Conservation (phyloP, 345 rosid species). For the Salix koriyanagi region DNA sequence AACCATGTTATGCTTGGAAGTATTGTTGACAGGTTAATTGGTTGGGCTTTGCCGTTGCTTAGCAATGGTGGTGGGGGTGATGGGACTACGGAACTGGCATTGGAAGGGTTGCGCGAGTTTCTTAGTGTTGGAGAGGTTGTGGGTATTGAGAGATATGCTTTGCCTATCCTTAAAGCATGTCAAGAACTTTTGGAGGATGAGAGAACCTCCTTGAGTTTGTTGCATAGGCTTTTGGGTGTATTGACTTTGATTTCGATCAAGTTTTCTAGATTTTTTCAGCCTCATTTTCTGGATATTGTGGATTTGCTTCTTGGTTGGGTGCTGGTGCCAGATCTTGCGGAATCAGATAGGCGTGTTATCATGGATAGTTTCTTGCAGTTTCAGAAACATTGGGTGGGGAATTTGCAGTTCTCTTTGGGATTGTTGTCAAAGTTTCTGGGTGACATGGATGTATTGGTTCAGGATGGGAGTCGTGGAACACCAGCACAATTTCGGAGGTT, state of each 20-base stretch:
- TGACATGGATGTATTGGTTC: slow-evolving; percentile 84
- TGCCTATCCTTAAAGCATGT: slow-evolving; percentile 73
- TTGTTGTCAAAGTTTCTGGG: slow-evolving; percentile 70
- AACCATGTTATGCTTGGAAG: slow-evolving; percentile 70
- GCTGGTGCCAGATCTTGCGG: slow-evolving; percentile 70
- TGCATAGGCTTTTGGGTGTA: slow-evolving; percentile 55
- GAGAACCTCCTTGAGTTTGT: slow-evolving; percentile 74
- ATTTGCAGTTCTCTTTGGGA: slow-evolving; percentile 77
- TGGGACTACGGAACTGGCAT: slow-evolving; percentile 58
- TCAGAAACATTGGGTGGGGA: slow-evolving; percentile 87
- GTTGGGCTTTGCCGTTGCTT: slow-evolving; percentile 83
- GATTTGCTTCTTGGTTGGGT: slow-evolving; percentile 98
- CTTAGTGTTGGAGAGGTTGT: slow-evolving; percentile 65
- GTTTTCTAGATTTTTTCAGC: slow-evolving; percentile 69
- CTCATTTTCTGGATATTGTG: slow-evolving; percentile 82
- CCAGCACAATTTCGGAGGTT: slow-evolving; percentile 65
- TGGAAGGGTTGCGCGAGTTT: slow-evolving; percentile 78
- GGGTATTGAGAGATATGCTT: slow-evolving; percentile 72
- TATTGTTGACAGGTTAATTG: slow-evolving; percentile 72
- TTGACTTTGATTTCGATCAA: slow-evolving; percentile 70
- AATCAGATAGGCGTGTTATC: slow-evolving; percentile 64
- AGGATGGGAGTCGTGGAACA: slow-evolving; percentile 67
- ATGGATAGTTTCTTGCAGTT: slow-evolving; percentile 87
- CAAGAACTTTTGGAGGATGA: slow-evolving; percentile 91
- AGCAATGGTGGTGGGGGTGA: slow-evolving; percentile 60